Conservation (phyloP, 148 eudicot genomes). For the Amaranthus hypochondriacus region DNA sequence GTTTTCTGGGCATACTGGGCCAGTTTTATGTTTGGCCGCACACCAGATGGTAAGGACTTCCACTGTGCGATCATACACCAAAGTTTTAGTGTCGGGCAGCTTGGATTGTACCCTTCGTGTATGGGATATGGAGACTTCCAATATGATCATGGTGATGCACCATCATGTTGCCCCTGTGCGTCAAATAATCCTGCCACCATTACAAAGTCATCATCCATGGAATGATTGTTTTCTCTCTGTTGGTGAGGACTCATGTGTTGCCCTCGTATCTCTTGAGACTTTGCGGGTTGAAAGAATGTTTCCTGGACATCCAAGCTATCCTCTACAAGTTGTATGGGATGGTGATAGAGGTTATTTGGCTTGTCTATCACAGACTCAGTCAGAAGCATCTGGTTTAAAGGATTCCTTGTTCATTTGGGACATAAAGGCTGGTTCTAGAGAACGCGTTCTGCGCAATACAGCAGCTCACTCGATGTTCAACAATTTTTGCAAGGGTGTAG, state of each 20-base stretch:
- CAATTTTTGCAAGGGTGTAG: conserved; percentile 54
- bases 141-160: conserved; percentile 65
- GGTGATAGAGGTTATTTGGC: conserved; percentile 77
- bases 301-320: conserved; percentile 82
- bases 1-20: conserved; percentile 70
- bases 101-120: conserved; percentile 82
- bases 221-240: conserved; percentile 86
- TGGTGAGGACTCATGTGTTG: conserved; percentile 79
- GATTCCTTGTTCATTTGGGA: conserved; percentile 93
- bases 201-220: conserved; percentile 72
- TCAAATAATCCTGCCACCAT: conserved; percentile 76
- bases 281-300: conserved; percentile 90
- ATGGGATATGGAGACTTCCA: conserved; percentile 83
- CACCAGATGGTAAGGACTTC: conserved; percentile 49
- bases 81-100: conserved; percentile 79
- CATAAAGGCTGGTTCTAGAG: conserved; percentile 87
- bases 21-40: conserved; percentile 88
- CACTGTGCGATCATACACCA: conserved; percentile 32
- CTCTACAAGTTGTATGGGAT: conserved; percentile 88
- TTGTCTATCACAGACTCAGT: conserved; percentile 60
- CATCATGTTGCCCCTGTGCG: conserved; percentile 95
- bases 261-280: conserved; percentile 82
- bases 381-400: conserved; percentile 48
- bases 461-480: conserved; percentile 96
- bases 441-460: conserved; percentile 82